Evolutionary conservation across 192 early-diverging fungal genomes (phyloP), one percentile per base, ranked within the genome.

Genomic region (Coemansia sp.): DNA sequence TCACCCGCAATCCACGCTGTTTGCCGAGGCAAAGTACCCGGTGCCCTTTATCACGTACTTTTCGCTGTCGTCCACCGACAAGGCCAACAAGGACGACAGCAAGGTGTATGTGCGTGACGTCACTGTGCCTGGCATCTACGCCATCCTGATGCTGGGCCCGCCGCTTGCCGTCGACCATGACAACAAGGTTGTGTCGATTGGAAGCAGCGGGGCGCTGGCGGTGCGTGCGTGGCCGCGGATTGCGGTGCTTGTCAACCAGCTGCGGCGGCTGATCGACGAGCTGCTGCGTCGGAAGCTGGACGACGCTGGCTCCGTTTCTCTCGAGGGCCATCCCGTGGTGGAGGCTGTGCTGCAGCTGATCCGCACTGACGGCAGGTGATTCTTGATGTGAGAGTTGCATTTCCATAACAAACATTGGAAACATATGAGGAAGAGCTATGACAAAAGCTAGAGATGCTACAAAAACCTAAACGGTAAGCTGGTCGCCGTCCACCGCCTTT

Each of bases 71-170:
- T 21, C 51, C 24, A 26, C 2, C 24, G 24, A 30, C 24, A 26
- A 10, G 3, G 14, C 18, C 9, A 18, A 21, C 30, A 15, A 36
- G 9, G 24, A 3, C 4, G 24, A 21, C 8, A 15, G 4, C 38
- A 71, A 66, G 59, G 66, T 83, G 7, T 88, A 76, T 69, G 52
- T 89, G 60, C 70, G 88, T n/a, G 90, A 90, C 63, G 76, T 77
- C 33, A 89, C 87, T 0, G 76, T 75, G 59, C 85, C 89, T 6
- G 87, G 90, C 0, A 62, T 89, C 45, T 93, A 89, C 70, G 88
- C 89, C 0, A 33, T 97, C 33, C 68, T 97, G 20, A 78, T 97
- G 76, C 92, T 97, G 85, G 95, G 95, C 14, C 93, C 93, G 9
- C 72, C 77, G n/a, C 81, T 95, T 6, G 61, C 73, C 4, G 89